Evolutionary conservation across 2,329 filamentous ascomycete species (phyloP), one percentile per base, ranked within the genome.

Genomic region (Sclerotinia subarctica): DNA sequence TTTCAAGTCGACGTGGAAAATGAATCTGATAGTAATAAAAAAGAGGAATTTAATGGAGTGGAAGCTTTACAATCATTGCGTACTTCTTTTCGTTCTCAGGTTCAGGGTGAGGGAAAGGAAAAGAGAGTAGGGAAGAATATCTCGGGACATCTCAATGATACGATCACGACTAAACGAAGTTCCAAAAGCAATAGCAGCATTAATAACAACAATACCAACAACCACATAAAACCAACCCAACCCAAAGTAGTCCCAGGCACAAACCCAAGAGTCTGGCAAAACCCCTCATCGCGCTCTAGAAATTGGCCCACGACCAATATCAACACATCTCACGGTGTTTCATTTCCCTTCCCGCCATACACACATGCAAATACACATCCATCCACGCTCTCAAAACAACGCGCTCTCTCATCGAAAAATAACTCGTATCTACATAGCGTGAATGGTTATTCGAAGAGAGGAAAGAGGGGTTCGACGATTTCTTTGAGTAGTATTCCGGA

Each of bases 251-350:
- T 35, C 15, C n/a, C 46, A 7, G 32, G 46, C n/a, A 29, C 59
- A 19, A 62, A 62, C 8, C 59, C 59, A 26, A 24, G 59, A 13
- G 6, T 62, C 8, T 62, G 59, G 59, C 59, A 62, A 38, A 62
- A 62, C 21, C 46, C 59, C 29, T 62, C 59, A 19, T 62, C 59
- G 4, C 59, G 59, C 29, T 46, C 44, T 19, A 35, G 46, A 2
- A 51, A 62, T 21, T 62, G 59, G 46, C 59, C 59, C 0, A 38
- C 46, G 15, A 38, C 59, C 3, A 49, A 46, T 29, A 19, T 35
- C 29, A 38, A 62, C 11, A 35, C 17, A 6, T 11, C 32, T 1
- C 21, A 24, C 21, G n/a, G 8, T 2, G 7, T 15, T 24, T 24
- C 46, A 13, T 62, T 62, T 26, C 11, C 59, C 17, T 62, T 62